Evolutionary conservation across 2,329 filamentous ascomycete genomes (phyloP).

Genomic region (Didymella glomerata): DNA sequence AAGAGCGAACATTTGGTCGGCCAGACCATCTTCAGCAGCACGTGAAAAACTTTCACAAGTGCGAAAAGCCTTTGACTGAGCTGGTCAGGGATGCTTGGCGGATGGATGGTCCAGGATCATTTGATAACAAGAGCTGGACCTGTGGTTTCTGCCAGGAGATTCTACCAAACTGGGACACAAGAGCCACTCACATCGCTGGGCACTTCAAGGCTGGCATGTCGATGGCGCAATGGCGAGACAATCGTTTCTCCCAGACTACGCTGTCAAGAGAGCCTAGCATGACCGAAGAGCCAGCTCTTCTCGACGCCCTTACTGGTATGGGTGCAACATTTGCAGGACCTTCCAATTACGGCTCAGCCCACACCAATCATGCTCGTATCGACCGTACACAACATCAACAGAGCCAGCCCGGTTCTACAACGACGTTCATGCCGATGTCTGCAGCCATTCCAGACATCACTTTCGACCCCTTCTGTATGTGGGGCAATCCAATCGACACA

Average conservation of each 20-base stretch:
- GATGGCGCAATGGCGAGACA: conserved; percentile 38
- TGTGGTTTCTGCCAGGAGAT: conserved; percentile 45
- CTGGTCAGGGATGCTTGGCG: conserved; percentile 43
- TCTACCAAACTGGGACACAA: conserved; percentile 39
- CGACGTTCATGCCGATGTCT: neutral
- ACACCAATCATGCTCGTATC: neutral
- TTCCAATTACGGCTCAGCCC: neutral
- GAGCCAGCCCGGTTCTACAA: neutral
- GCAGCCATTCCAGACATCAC: neutral
- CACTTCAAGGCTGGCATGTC: conserved; percentile 47
- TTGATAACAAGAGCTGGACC: conserved; percentile 31
- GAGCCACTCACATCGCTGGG: conserved; percentile 44
- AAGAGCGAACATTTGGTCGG: conserved; percentile 44
- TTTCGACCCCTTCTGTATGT: conserved; percentile 2
- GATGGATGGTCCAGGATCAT: conserved; percentile 25
- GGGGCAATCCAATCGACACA: conserved; percentile 2
- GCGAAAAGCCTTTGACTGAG: conserved; percentile 30
- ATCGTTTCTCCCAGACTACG: neutral
- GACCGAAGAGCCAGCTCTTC: neutral
- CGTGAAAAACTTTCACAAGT: conserved; percentile 45
- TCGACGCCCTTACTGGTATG: conserved; percentile 7
- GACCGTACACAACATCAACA: neutral
- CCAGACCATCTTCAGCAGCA: conserved; percentile 48
- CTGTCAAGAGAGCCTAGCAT: neutral
- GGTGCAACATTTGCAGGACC: conserved; percentile 10